Base-by-base conservation (phyloP, 2,329 filamentous ascomycete species). In the Ophiobolus disseminans region DNA sequence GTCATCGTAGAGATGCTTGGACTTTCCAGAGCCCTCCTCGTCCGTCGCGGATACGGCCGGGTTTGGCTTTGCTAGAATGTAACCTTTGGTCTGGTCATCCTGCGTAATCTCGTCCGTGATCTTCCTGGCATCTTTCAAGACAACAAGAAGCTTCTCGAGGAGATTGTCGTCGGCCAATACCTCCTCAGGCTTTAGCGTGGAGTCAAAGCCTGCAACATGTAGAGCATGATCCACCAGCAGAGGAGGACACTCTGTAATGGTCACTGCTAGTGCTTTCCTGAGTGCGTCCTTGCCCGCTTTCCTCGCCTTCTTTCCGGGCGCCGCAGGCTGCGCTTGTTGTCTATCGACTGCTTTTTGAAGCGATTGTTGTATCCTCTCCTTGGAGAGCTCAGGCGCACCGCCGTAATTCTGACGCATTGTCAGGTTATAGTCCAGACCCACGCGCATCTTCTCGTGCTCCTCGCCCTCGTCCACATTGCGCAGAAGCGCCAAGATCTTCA, bases 221-320 rank as follows among this genome's bases (percentile, higher is more conserved):
- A 99, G 84, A 2, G 86, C 87, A 76, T 97, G 92, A 53, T 97
- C 93, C 14, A 97, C 80, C 5, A 99, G 76, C 45, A 94, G 84
- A 0, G 94, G 92, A 1, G 94, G 91, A 45, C 93, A 85, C 69
- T 99, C 94, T 0, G 89, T 90, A 45, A 97, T 93, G 1, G 89
- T 90, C 10, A 88, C 83, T 0, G 91, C 90, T 42, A 99, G 75
- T 3, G 90, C 88, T 71, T 89, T 92, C 47, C 91, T 84, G 56
- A 97, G 66, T 45, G 86, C 85, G 71, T 93, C 89, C 4, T 86
- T 87, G 1, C 82, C 80, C 70, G 91, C 93, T 62, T 84, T 85
- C 77, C 85, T 84, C 53, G 87, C 87, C 71, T 91, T 93, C 58
- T 85, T 86, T 5, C 76, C 77, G 20, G 76, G 70, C 17, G 76